phyloP scores from a whole-genome alignment of 257 asterid genomes.

The Scutellaria barbata region DNA sequence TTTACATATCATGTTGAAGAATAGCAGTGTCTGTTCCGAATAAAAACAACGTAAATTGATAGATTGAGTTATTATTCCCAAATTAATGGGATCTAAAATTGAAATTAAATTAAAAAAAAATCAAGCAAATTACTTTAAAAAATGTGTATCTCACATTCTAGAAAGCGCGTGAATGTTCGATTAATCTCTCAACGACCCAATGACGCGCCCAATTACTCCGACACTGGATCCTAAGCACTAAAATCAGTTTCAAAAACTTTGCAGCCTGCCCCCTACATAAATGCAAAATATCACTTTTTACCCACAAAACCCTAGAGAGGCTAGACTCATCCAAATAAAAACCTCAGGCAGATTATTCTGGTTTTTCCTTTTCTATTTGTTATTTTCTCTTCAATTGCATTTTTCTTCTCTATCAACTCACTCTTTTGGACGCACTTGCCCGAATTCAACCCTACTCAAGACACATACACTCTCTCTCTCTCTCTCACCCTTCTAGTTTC shows the following conservation, averaged over 20 bases:
- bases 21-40: too few relatives aligned
- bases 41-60: too few relatives aligned
- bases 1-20: too few relatives aligned
- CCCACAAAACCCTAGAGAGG: constrained; percentile 46
- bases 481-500: constrained; percentile 30
- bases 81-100: neutral
- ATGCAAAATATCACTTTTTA: constrained; percentile 2
- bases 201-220: constrained; percentile 33
- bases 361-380: neutral
- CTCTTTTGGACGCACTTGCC: constrained; percentile 53
- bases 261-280: constrained; percentile 13
- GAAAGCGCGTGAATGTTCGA: constrained; percentile 9
- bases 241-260: constrained; percentile 31
- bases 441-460: constrained; percentile 56
- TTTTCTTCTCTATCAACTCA: constrained; percentile 18
- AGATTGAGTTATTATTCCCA: neutral
- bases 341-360: constrained; percentile 33
- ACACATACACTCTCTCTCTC: neutral
- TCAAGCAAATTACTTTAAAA: neutral
- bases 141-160: neutral
- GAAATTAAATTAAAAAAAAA: too few relatives aligned
- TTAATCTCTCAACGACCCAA: constrained; percentile 29
- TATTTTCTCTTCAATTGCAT: neutral
- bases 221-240: constrained; percentile 38
- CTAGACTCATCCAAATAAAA: constrained; percentile 21